Conservation (phyloP, 768 basidiomycete genomes). For the Exsudoporus frostii region DNA sequence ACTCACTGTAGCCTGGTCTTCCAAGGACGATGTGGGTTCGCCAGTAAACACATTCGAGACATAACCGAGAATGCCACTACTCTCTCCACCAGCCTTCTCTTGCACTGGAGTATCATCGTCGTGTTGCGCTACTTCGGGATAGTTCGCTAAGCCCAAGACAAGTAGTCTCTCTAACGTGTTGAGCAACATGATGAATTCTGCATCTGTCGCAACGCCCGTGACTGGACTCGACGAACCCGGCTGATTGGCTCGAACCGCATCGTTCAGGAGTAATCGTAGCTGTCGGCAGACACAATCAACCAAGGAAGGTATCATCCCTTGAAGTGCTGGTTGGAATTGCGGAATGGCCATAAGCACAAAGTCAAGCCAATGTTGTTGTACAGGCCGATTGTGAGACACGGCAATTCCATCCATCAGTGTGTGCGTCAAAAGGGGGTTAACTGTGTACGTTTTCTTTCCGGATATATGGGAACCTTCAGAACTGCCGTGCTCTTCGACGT, state of each 20-base stretch:
- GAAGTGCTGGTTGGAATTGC: conserved; percentile 73
- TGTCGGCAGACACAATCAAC: conserved; percentile 79
- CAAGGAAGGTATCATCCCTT: conserved; percentile 66
- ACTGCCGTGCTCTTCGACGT: conserved; percentile 31
- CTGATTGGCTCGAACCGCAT: conserved; percentile 47
- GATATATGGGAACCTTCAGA: conserved; percentile 35
- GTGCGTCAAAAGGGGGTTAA: conserved; percentile 73
- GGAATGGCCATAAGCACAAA: conserved; percentile 90
- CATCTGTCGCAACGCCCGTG: conserved; percentile 60
- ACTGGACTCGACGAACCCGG: conserved; percentile 40
- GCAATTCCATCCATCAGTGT: conserved; percentile 81
- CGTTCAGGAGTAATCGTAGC: conserved; percentile 52
- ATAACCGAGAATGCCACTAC: conserved; percentile 76
- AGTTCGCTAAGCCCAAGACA: conserved; percentile 64
- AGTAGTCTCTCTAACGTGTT: conserved; percentile 83
- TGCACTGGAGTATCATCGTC: conserved; percentile 54
- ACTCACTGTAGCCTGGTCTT: conserved; percentile 60
- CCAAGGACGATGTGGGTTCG: conserved; percentile 49
- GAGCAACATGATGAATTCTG: conserved; percentile 81
- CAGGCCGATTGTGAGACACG: conserved; percentile 62
- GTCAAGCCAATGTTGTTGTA: conserved; percentile 95
- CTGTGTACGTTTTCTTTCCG: conserved; percentile 38
- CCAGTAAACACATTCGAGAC: conserved; percentile 89
- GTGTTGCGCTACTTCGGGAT: conserved; percentile 42
- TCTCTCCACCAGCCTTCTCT: conserved; percentile 54